These are phyloP conservation scores for Trichosporon faecale DNA, from an alignment of 1,284 basidiomycete genomes.

Conservation along the genomic window DNA sequence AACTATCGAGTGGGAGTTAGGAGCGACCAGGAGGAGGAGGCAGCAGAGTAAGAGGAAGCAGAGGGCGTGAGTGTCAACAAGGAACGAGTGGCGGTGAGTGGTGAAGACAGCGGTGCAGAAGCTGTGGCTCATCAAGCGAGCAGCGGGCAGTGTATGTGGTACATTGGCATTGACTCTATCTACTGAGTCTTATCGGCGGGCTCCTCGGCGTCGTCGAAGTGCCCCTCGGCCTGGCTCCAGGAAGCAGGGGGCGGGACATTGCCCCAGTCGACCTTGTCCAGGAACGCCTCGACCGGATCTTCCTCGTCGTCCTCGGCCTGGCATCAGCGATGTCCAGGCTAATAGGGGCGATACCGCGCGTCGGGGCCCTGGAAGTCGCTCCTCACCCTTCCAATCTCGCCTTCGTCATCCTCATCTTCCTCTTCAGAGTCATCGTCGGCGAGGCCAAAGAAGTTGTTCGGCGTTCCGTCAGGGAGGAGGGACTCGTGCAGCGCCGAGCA, in stretches of 20 bases:
- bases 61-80: too few species aligned
- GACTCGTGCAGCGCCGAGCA: conserved; percentile 86
- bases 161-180: background rate
- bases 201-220: conserved; percentile 5
- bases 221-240: conserved; percentile 2
- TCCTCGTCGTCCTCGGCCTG: conserved; percentile 49
- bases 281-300: conserved; percentile 61
- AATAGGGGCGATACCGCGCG: conserved; percentile 81
- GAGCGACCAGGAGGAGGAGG: too few species aligned
- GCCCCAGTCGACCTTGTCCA: conserved; percentile 64
- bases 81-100: too few species aligned
- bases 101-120: too few species aligned
- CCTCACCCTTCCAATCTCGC: conserved; percentile 78
- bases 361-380: conserved; percentile 67
- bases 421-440: conserved; percentile 25
- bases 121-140: too few species aligned
- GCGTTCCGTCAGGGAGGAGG: conserved; percentile 58
- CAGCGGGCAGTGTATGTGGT: background rate
- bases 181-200: background rate
- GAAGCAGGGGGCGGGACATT: conserved; percentile 13
- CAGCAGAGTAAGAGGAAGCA: too few species aligned
- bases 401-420: conserved; percentile 54
- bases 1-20: too few species aligned
- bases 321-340: conserved; percentile 44
- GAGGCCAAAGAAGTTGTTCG: conserved; percentile 43